Evolutionary conservation across 179 eudicot species (phyloP).

Genomic region (Beta corolliflora): DNA sequence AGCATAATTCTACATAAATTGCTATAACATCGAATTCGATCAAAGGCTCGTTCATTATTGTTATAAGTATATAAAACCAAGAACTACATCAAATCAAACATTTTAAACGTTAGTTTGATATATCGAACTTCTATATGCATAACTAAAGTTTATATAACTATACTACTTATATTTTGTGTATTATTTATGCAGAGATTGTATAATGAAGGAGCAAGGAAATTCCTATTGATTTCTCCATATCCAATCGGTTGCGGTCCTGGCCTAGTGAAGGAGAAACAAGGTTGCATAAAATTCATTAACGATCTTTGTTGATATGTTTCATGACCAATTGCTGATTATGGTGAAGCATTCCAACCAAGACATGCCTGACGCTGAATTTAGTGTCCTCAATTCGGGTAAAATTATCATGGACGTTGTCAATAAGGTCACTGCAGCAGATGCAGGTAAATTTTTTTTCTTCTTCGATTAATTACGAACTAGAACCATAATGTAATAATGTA

Average conservation of each 20-base stretch:
- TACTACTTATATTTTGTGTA: background rate
- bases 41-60: no score
- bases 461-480: no score
- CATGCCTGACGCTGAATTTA: constrained; percentile 44
- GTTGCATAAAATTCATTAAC: constrained; percentile 32
- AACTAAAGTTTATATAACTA: no score
- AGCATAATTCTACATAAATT: background rate
- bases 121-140: no score
- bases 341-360: constrained; percentile 33
- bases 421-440: constrained; percentile 31
- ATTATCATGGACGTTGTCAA: constrained; percentile 40
- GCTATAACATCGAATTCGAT: no score
- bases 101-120: no score
- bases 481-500: no score
- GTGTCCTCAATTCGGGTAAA: constrained; percentile 43
- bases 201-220: background rate
- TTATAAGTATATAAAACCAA: no score
- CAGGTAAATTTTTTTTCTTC: background rate
- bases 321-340: constrained; percentile 31
- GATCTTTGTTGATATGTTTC: constrained; percentile 33
- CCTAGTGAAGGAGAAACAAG: background rate
- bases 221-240: constrained; percentile 1
- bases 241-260: constrained; percentile 32
- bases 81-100: no score
- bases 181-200: background rate